Percentiles rank a stretch among this genome's conserved stretches.
These are phyloP conservation scores for Paragyromitra xinjiangensis DNA, from an alignment of 495 filamentous ascomycete species.

Conservation along the genomic window DNA sequence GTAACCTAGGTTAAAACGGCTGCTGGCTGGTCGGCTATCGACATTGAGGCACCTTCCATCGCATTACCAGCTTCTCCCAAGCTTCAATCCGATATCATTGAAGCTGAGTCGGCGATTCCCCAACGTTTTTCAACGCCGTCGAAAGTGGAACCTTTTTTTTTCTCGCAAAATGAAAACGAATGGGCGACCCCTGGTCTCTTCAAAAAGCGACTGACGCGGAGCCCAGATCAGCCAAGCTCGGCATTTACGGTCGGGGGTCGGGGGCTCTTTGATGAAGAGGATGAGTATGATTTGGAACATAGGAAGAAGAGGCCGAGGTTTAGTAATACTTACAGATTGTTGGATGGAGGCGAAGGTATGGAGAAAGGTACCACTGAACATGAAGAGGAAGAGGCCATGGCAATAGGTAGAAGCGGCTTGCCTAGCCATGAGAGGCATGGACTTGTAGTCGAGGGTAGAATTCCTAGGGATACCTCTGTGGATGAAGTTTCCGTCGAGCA, in stretches of 20 bases:
- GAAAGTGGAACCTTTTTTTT: slow-evolving; percentile 27
- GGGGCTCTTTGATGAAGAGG: slow-evolving; percentile 77
- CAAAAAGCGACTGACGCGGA: slow-evolving; percentile 42
- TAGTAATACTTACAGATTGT: slow-evolving; percentile 59
- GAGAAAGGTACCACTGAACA: slow-evolving; percentile 32
- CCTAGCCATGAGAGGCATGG: neutral
- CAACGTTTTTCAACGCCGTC: slow-evolving; percentile 8
- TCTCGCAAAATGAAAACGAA: slow-evolving; percentile 40
- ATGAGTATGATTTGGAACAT: slow-evolving; percentile 68
- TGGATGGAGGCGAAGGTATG: slow-evolving; percentile 38
- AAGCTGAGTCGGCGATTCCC: neutral
- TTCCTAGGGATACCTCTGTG: neutral
- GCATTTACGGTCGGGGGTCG: slow-evolving; percentile 24
- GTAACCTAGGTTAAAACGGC: slow-evolving; percentile 41
- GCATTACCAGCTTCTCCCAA: slow-evolving; percentile 11
- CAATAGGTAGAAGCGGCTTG: neutral
- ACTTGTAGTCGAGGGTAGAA: neutral
- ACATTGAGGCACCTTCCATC: slow-evolving; percentile 17
- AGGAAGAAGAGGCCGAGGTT: slow-evolving; percentile 79
- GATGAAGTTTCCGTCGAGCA: slow-evolving; percentile 13
- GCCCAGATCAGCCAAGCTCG: slow-evolving; percentile 21
- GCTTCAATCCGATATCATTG: neutral
- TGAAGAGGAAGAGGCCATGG: neutral
- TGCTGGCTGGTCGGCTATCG: slow-evolving; percentile 39
- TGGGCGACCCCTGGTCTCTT: slow-evolving; percentile 47